Base-by-base conservation (phyloP, 306 rosid genomes). In the Cucurbita pepo region DNA sequence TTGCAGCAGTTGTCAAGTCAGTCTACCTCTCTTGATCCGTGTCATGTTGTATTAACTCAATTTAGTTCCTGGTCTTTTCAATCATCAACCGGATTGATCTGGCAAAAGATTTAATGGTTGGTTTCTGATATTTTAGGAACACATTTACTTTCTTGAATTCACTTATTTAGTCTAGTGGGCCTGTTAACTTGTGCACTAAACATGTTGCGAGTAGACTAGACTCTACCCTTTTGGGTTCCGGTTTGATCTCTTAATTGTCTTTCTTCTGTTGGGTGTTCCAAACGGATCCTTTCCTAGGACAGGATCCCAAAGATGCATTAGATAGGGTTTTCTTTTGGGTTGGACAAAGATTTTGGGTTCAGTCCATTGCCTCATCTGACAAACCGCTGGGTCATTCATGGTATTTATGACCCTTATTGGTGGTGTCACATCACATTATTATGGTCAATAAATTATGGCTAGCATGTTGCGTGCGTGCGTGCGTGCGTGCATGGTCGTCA, bases 1-100 rank as follows among this genome's bases (percentile, higher is more conserved):
- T 95, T 86, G 97, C 91, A 61, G 99, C 96, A 78, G 89, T 91
- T 88, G 89, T 94, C 92, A 84, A 91, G 90, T 90, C 87, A 82
- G 83, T 81, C 87, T 71, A 61, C 95, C 89, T 88, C 85, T 88
- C 85, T 78, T 81, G 78, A 89, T 84, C 77, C 83, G 97, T 88
- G 92, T 90, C 95, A 81, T 81, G 82, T 92, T 88, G 96, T 92
- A 90, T 89, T 88, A 88, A 88, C 85, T 81, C 77, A 61, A 84
- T 90, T 89, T 89, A 87, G 84, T 83, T 85, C 77, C 37, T 79
- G 90, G 95, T 90, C 96, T 79, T 79, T 85, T 88, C 90, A 84
- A 88, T 90, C 76, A 96, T 88, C 95, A 57, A 88, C 91, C 86
- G 84, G 91, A 78, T 80, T 87, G 58, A 62, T 80, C 86, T 83